Evolutionary conservation across 306 rosid species (phyloP).

Genomic region (Malus sieversii): DNA sequence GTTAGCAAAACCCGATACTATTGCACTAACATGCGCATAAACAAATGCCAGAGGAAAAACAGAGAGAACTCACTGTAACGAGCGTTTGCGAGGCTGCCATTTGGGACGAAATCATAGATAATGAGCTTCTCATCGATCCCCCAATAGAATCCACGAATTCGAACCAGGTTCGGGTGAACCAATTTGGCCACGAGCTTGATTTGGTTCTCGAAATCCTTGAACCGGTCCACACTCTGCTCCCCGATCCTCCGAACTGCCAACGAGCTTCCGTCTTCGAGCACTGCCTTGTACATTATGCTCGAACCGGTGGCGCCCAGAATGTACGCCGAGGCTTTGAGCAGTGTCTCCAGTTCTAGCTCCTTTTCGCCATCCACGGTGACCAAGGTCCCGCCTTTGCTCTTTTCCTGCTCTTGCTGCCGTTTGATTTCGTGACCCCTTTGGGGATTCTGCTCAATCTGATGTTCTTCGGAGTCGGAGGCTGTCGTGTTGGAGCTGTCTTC

Average conservation of each 20-base stretch:
- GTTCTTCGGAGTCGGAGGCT: slow-evolving; percentile 22
- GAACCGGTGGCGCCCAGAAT: slow-evolving; percentile 91
- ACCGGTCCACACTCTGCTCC: slow-evolving; percentile 63
- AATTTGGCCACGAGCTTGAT: slow-evolving; percentile 62
- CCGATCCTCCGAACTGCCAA: slow-evolving; percentile 90
- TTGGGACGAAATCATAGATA: slow-evolving; percentile 88
- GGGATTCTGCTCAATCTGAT: background rate
- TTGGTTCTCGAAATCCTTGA: slow-evolving; percentile 80
- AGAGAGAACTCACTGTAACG: slow-evolving; percentile 69
- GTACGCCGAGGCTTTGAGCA: slow-evolving; percentile 79
- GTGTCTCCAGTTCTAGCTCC: slow-evolving; percentile 69
- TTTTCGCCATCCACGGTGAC: slow-evolving; percentile 77
- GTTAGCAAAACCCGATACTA: slow-evolving; percentile 1
- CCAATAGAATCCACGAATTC: slow-evolving; percentile 89
- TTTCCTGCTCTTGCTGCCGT: slow-evolving; percentile 20
- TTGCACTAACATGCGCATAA: slow-evolving; percentile 17
- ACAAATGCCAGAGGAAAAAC: background rate
- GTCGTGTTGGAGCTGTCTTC: slow-evolving; percentile 32
- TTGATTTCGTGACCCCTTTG: slow-evolving; percentile 22
- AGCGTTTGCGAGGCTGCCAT: slow-evolving; percentile 88
- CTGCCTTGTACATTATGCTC: slow-evolving; percentile 93
- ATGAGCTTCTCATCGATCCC: slow-evolving; percentile 80
- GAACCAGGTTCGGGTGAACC: slow-evolving; percentile 82
- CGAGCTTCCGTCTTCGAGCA: slow-evolving; percentile 72
- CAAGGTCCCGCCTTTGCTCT: slow-evolving; percentile 51